phyloP scores from a whole-genome alignment of 2,329 filamentous ascomycete genomes.

The Fusarium marasasianum region DNA sequence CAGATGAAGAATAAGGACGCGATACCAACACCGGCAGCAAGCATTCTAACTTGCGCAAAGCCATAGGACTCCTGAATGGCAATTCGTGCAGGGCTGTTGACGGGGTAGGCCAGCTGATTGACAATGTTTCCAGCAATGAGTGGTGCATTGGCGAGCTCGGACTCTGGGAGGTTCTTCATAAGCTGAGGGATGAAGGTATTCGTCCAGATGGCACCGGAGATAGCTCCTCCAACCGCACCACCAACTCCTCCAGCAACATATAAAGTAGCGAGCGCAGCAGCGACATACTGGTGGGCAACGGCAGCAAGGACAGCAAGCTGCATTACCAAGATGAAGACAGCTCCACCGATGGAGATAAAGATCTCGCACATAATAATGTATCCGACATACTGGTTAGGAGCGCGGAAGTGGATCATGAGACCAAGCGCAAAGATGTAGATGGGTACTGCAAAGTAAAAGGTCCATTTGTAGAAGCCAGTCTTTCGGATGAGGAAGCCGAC shows the following conservation, averaged over 20 bases:
- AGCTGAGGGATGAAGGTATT: slow-evolving; percentile 52
- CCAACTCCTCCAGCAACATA: slow-evolving; percentile 57
- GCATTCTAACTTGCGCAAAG: slow-evolving; percentile 55
- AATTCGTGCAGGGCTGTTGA: slow-evolving; percentile 51
- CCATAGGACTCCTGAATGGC: slow-evolving; percentile 59
- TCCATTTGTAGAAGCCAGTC: slow-evolving; percentile 60
- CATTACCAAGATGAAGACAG: slow-evolving; percentile 63
- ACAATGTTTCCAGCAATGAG: slow-evolving; percentile 54
- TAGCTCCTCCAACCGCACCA: slow-evolving; percentile 56
- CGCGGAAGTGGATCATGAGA: slow-evolving; percentile 49
- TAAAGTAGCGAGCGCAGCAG: slow-evolving; percentile 58
- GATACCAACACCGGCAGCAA: slow-evolving; percentile 48
- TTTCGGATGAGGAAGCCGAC: slow-evolving; percentile 58
- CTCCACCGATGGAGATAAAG: slow-evolving; percentile 62
- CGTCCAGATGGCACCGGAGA: slow-evolving; percentile 55
- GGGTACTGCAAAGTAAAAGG: slow-evolving; percentile 55
- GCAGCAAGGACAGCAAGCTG: slow-evolving; percentile 68
- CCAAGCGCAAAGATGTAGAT: slow-evolving; percentile 64
- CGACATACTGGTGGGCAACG: slow-evolving; percentile 63
- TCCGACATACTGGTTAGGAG: slow-evolving; percentile 52
- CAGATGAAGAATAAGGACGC: slow-evolving; percentile 42
- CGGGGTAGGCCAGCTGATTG: slow-evolving; percentile 51
- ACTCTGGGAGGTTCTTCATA: slow-evolving; percentile 50
- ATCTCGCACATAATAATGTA: slow-evolving; percentile 64
- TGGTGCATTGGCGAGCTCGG: slow-evolving; percentile 46